Percentiles rank a stretch among this genome's conserved stretches.
These are phyloP conservation scores for Alternaria tenuissima DNA, from an alignment of 2,329 filamentous ascomycete species.

Conservation along the genomic window DNA sequence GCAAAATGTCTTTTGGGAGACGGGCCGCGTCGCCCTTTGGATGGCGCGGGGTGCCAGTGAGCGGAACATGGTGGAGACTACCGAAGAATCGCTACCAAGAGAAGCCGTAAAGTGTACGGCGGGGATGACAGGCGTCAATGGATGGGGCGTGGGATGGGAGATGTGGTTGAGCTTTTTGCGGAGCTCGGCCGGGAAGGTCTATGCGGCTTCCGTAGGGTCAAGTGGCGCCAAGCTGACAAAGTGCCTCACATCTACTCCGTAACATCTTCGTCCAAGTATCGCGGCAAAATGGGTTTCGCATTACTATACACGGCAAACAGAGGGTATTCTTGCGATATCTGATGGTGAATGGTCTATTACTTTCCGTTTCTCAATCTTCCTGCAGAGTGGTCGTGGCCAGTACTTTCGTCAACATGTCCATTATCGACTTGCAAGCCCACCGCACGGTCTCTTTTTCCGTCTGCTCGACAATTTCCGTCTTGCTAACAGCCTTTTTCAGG, in stretches of 20 bases:
- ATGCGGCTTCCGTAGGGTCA: constrained; percentile 31
- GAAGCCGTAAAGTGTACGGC: constrained; percentile 42
- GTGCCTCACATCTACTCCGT: constrained; percentile 15
- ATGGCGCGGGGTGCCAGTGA: constrained; percentile 60
- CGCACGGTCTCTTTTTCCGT: constrained; percentile 61
- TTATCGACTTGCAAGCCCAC: constrained; percentile 53
- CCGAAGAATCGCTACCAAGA: constrained; percentile 36
- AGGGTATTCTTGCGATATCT: constrained; percentile 6
- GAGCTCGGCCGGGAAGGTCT: constrained; percentile 36
- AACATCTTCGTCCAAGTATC: constrained; percentile 9
- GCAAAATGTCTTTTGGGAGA: constrained; percentile 51
- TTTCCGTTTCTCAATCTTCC: constrained; percentile 44
- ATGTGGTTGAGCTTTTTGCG: constrained; percentile 46
- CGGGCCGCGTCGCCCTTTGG: constrained; percentile 53
- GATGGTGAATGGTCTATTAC: background rate
- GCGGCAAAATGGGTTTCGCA: background rate
- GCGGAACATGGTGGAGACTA: constrained; percentile 59
- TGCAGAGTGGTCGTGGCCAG: constrained; percentile 46
- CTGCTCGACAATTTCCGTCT: constrained; percentile 63
- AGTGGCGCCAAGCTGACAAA: constrained; percentile 29
- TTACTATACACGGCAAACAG: constrained; percentile 11
- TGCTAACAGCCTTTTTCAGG: constrained; percentile 75
- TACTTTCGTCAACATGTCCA: constrained; percentile 48
- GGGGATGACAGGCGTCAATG: constrained; percentile 47
- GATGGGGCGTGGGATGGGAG: constrained; percentile 48